Evolutionary conservation across 2,329 filamentous ascomycete genomes (phyloP).

Genomic region (Aspergillus ochraceoroseus): DNA sequence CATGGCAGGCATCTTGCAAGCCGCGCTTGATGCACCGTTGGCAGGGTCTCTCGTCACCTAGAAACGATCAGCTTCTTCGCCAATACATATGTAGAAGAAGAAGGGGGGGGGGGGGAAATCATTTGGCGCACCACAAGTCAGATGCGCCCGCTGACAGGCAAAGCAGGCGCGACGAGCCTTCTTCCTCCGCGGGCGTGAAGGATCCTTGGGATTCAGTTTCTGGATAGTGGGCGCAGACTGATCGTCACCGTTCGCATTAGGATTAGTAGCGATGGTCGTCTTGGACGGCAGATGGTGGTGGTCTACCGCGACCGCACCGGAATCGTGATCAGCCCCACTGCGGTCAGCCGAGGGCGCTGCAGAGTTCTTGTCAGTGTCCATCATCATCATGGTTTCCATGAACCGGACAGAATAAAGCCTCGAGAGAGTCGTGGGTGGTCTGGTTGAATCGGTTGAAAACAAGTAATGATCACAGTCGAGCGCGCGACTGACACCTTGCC

Average conservation of each 20-base stretch:
- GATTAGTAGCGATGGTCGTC: conserved; percentile 3
- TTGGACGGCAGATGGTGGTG: conserved; percentile 37
- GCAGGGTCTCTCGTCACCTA: conserved; percentile 93
- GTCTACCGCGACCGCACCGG: conserved; percentile 35
- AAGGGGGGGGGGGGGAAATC: too few species aligned
- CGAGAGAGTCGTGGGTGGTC: background rate
- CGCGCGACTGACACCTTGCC: too few species aligned
- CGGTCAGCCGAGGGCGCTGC: conserved; percentile 36
- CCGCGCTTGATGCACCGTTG: conserved; percentile 90
- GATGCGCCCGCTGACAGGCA: conserved; percentile 92
- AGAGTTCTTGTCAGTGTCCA: conserved; percentile 35
- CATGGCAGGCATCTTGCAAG: conserved; percentile 84
- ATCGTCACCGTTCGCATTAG: conserved; percentile 40
- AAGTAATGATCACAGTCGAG: too few species aligned
- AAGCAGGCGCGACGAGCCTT: conserved; percentile 94
- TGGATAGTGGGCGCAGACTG: conserved; percentile 57
- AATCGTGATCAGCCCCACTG: conserved; percentile 37
- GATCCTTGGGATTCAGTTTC: conserved; percentile 74
- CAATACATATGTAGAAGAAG: conserved; percentile 9
- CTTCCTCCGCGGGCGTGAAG: conserved; percentile 80
- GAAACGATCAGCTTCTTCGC: conserved; percentile 27
- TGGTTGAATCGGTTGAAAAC: too few species aligned
- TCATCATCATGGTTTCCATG: conserved; percentile 31
- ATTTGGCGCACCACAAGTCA: conserved; percentile 98
- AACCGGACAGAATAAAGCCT: conserved; percentile 15